Evolutionary conservation across 345 rosid genomes (phyloP).

Genomic region (Clausena lansium): DNA sequence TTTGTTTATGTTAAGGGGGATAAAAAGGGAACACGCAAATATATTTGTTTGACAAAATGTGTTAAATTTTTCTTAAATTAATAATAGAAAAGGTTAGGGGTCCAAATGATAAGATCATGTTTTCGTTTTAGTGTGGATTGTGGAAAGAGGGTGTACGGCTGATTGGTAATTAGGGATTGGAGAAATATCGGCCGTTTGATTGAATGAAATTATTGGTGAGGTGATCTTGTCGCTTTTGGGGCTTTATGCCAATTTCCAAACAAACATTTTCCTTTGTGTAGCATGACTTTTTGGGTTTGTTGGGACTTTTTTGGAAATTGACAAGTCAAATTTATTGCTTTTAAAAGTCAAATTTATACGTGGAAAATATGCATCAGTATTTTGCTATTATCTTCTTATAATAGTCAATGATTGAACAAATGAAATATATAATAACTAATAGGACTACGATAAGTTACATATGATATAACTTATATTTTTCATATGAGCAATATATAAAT

Average conservation of each 20-base stretch:
- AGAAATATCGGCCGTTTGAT: conserved; percentile 1
- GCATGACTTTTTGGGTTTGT: neutral
- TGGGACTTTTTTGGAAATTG: neutral
- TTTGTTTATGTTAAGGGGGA: too few relatives aligned
- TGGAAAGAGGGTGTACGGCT: neutral
- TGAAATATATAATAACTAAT: too few relatives aligned
- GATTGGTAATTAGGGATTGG: neutral
- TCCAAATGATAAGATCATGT: too few relatives aligned
- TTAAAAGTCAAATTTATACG: too few relatives aligned
- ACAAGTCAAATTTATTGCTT: neutral
- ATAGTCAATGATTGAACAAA: too few relatives aligned
- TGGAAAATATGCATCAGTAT: too few relatives aligned
- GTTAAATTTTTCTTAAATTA: neutral
- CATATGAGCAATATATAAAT: too few relatives aligned
- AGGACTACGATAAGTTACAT: too few relatives aligned
- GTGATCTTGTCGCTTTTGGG: neutral
- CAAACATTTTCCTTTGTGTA: neutral
- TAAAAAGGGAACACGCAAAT: too few relatives aligned
- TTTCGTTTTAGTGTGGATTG: neutral
- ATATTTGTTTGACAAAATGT: neutral
- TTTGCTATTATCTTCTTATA: too few relatives aligned
- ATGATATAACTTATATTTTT: too few relatives aligned
- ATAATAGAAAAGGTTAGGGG: neutral
- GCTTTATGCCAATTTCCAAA: neutral
- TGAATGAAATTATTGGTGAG: neutral